Conservation (phyloP, 129 eudicot genomes). For the Silybum marianum region DNA sequence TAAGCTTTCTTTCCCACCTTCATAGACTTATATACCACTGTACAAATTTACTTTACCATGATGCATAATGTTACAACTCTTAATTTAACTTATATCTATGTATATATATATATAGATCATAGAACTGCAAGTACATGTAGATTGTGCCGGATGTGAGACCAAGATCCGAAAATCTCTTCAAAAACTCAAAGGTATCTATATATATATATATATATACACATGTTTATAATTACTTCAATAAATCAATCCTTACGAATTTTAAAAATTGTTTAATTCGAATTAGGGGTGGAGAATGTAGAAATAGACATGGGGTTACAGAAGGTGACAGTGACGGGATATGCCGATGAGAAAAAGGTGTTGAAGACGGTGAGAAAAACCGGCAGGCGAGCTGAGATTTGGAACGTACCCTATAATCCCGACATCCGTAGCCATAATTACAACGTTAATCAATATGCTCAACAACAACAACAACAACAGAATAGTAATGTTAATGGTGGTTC, state of each 20-base stretch:
- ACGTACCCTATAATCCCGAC: conserved; percentile 66
- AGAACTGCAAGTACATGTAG: conserved; percentile 77
- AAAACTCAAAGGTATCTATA: conserved; percentile 61
- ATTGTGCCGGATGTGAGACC: conserved; percentile 72
- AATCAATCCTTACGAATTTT: not conserved
- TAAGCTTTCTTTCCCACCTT: not conserved
- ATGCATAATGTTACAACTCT: not conserved
- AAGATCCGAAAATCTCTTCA: conserved; percentile 69
- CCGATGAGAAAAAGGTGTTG: conserved; percentile 62
- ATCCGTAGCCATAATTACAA: conserved; percentile 49
- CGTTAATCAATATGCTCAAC: conserved; percentile 32
- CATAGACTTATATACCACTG: not conserved
- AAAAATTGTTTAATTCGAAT: not conserved
- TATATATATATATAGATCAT: conserved; percentile 38
- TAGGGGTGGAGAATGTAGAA: conserved; percentile 70
- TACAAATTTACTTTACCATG: not conserved
- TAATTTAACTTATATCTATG: not conserved
- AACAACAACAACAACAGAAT: conserved; percentile 27
- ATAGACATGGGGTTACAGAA: conserved; percentile 79
- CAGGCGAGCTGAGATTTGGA: conserved; percentile 77
- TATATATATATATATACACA: too few relatives aligned
- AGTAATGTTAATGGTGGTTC: conserved; percentile 24
- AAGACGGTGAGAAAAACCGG: conserved; percentile 70
- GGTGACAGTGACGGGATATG: conserved; percentile 72
- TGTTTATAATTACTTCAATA: not conserved